phyloP scores from a whole-genome alignment of 305 asterid genomes.

The Caryopteris hybrid region DNA sequence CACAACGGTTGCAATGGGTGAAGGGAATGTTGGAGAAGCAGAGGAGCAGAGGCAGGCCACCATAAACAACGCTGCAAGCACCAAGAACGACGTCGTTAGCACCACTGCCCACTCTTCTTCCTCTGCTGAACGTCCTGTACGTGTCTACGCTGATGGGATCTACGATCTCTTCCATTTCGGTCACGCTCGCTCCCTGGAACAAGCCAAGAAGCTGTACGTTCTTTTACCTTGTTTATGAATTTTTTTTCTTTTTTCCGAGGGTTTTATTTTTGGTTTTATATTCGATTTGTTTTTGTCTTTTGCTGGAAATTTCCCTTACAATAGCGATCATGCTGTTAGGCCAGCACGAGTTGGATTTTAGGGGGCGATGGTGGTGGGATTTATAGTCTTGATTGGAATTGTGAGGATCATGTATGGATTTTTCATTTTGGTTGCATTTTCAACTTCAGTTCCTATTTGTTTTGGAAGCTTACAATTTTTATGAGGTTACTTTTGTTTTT shows the following conservation, averaged over 20 bases:
- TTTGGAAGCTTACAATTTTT: neutral
- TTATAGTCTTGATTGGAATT: neutral
- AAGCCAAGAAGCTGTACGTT: conserved; percentile 70
- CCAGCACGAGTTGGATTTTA: neutral
- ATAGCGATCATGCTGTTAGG: conserved; percentile 11
- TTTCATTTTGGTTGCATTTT: neutral
- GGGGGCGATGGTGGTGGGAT: neutral
- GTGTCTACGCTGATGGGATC: conserved; percentile 94
- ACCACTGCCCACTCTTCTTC: conserved; percentile 19
- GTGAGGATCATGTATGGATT: neutral
- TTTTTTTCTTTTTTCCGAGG: neutral
- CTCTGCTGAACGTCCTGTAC: conserved; percentile 53
- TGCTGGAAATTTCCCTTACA: neutral
- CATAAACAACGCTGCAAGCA: conserved; percentile 2
- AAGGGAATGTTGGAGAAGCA: conserved; percentile 14
- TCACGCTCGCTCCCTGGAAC: conserved; percentile 95
- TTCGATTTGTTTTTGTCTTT: neutral
- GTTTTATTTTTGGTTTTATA: neutral
- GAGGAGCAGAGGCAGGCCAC: conserved; percentile 16
- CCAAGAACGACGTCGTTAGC: conserved; percentile 24
- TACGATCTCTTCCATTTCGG: conserved; percentile 97
- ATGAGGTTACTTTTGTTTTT: neutral
- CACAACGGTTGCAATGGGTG: conserved; percentile 33
- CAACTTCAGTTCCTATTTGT: neutral
- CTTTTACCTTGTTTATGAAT: neutral